Evolutionary conservation across 306 rosid species (phyloP).

Genomic region (Datisca glomerata): DNA sequence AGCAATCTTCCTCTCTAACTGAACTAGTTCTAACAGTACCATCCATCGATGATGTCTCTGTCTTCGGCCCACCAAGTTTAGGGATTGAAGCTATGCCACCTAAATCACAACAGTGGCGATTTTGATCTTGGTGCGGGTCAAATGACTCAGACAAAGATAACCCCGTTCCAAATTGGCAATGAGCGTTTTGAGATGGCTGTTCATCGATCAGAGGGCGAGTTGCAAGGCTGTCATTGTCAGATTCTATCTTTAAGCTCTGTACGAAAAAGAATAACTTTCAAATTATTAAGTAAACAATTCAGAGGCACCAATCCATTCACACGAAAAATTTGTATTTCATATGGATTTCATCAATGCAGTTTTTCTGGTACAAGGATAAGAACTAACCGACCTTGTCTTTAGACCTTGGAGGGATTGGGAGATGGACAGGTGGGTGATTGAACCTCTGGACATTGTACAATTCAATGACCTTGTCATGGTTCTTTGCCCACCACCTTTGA

Average conservation of each 20-base stretch:
- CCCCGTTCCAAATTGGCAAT: constrained; percentile 44
- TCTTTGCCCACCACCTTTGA: constrained; percentile 84
- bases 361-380: no score
- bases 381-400: constrained; percentile 84
- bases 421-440: constrained; percentile 65
- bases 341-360: no score
- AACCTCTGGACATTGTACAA: constrained; percentile 79
- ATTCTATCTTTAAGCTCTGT: constrained; percentile 67
- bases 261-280: background rate
- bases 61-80: constrained; percentile 43
- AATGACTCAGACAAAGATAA: constrained; percentile 71
- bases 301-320: background rate
- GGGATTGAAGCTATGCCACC: constrained; percentile 47
- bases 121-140: constrained; percentile 41
- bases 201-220: constrained; percentile 77
- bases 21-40: constrained; percentile 72
- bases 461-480: constrained; percentile 79
- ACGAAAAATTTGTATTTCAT: background rate
- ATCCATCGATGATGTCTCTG: constrained; percentile 59
- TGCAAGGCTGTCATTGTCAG: constrained; percentile 60
- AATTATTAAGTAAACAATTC: background rate
- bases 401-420: constrained; percentile 71
- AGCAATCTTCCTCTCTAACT: constrained; percentile 51
- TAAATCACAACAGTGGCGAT: constrained; percentile 35
- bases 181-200: constrained; percentile 36